Evolutionary conservation across 2,329 filamentous ascomycete species (phyloP).

Genomic region (Pezicula rhizophila): DNA sequence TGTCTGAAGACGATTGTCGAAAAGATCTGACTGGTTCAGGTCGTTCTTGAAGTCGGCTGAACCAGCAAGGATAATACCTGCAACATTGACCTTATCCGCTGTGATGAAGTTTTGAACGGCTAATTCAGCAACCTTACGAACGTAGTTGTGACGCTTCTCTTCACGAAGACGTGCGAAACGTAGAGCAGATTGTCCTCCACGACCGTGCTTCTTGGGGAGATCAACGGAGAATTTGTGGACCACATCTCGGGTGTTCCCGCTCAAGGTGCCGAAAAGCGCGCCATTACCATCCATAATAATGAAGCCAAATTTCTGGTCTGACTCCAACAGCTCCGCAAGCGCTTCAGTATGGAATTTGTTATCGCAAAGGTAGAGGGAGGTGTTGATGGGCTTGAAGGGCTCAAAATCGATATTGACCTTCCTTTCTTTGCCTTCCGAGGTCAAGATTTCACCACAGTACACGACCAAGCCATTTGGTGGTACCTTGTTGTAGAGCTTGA

Average conservation of each 20-base stretch:
- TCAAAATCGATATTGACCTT: slow-evolving; percentile 99
- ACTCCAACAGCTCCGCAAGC: slow-evolving; percentile 92
- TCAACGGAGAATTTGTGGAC: slow-evolving; percentile 98
- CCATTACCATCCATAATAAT: slow-evolving; percentile 99
- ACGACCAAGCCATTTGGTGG: slow-evolving; percentile 95
- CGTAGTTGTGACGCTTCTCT: slow-evolving; percentile 99
- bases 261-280: slow-evolving; percentile 91
- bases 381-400: slow-evolving; percentile 99
- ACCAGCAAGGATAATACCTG: slow-evolving; percentile 89
- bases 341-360: slow-evolving; percentile 99
- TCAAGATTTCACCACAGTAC: slow-evolving; percentile 99
- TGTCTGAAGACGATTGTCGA: slow-evolving; percentile 80
- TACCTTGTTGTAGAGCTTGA: slow-evolving; percentile 99
- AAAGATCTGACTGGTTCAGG: slow-evolving; percentile 94
- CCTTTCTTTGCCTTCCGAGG: slow-evolving; percentile 93
- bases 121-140: slow-evolving; percentile 95
- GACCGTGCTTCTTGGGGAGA: slow-evolving; percentile 98
- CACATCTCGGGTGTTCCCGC: slow-evolving; percentile 93
- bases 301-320: slow-evolving; percentile 98
- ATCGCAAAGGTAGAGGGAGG: slow-evolving; percentile 97
- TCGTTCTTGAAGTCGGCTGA: slow-evolving; percentile 99
- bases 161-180: slow-evolving; percentile 99
- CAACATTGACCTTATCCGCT: slow-evolving; percentile 96
- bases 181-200: slow-evolving; percentile 98
- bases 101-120: slow-evolving; percentile 99